Conservation (phyloP, 768 basidiomycete genomes). For the Amanita exitialis region DNA sequence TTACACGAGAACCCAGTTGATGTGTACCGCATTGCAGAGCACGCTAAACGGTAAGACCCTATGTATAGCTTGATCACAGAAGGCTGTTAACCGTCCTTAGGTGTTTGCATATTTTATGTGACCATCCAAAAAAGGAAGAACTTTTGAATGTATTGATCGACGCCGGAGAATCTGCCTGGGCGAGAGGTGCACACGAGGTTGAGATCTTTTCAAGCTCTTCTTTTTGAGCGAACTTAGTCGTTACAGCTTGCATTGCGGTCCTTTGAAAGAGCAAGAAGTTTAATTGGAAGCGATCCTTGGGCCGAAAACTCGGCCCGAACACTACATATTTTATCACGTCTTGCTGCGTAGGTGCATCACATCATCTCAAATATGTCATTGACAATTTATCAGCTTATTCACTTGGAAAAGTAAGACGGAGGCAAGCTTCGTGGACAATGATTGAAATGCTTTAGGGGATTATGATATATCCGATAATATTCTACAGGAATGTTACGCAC, state of each 20-base stretch:
- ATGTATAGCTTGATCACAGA: neutral
- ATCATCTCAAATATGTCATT: neutral
- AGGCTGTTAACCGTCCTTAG: conserved; percentile 19
- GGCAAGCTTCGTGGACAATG: neutral
- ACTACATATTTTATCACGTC: conserved; percentile 40
- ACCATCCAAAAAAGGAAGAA: conserved; percentile 52
- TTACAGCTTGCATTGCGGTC: conserved; percentile 51
- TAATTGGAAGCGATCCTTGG: conserved; percentile 50
- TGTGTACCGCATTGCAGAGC: conserved; percentile 60
- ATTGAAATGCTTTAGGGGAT: conserved; percentile 30
- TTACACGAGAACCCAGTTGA: conserved; percentile 51
- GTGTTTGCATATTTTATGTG: conserved; percentile 51
- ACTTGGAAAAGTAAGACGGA: conserved; percentile 49
- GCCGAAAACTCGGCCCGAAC: conserved; percentile 33
- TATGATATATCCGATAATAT: conserved; percentile 40
- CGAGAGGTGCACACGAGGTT: conserved; percentile 70
- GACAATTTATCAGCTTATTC: conserved; percentile 29
- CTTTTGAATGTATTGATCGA: conserved; percentile 51
- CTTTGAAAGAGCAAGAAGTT: conserved; percentile 45
- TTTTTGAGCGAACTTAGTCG: neutral
- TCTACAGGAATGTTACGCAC: conserved; percentile 42
- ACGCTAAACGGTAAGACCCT: conserved; percentile 43
- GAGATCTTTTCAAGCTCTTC: neutral
- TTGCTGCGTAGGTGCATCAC: conserved; percentile 44
- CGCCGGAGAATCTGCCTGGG: conserved; percentile 63